A percentile compares a stretch with the other conserved stretches of the same genome.
Evolutionary conservation across 2,329 filamentous ascomycete genomes (phyloP).

Genomic region (Ophidiomyces ophidiicola): DNA sequence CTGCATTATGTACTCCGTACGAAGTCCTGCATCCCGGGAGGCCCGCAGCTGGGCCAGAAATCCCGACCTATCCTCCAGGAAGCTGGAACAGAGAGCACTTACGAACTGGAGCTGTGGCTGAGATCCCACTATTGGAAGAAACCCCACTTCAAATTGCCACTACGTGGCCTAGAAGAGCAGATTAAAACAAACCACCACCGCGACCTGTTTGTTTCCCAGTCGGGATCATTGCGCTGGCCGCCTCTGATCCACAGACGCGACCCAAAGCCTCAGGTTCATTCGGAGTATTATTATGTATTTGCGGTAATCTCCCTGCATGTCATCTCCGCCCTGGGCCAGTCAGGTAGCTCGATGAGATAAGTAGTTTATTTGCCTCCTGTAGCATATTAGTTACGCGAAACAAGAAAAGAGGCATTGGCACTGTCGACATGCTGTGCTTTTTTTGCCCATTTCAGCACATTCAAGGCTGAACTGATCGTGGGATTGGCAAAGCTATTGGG

Average conservation of each 20-base stretch:
- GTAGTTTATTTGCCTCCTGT: not conserved
- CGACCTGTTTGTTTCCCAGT: not conserved
- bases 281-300: no score
- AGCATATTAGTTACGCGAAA: slow-evolving; percentile 4
- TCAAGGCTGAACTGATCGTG: slow-evolving; percentile 9
- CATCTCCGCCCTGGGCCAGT: slow-evolving; percentile 1
- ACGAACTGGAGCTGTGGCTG: not conserved
- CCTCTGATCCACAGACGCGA: not conserved
- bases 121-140: not conserved
- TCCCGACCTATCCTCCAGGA: slow-evolving; percentile 2
- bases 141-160: slow-evolving; percentile 6
- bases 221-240: not conserved
- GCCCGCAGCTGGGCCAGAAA: not conserved
- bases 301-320: slow-evolving; percentile 1
- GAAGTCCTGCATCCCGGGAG: not conserved
- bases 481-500: slow-evolving; percentile 3
- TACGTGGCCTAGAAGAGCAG: not conserved
- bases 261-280: no score
- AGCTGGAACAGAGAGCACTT: not conserved
- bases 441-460: not conserved
- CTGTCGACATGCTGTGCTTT: no score
- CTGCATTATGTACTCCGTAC: slow-evolving; percentile 3
- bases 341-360: not conserved
- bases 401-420: slow-evolving; percentile 3
- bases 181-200: not conserved